These are phyloP conservation scores for Rhizopus stolonifer DNA, from an alignment of 371 early-diverging fungal genomes.

Conservation along the genomic window DNA sequence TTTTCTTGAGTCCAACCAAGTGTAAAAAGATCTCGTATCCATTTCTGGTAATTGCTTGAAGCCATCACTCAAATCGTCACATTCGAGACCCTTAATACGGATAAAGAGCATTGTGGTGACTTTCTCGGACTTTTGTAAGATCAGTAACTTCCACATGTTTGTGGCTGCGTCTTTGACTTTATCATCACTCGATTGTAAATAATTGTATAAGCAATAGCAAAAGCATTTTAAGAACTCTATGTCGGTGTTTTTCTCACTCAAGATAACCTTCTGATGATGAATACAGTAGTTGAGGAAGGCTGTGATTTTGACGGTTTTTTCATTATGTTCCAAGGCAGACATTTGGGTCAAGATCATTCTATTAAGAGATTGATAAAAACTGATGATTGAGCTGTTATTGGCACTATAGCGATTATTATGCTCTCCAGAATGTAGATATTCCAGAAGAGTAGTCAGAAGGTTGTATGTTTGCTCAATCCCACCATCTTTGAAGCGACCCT, in stretches of 20 bases:
- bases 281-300: conserved; percentile 64
- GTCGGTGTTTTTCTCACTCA: conserved; percentile 61
- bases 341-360: conserved; percentile 59
- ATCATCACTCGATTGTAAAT: conserved; percentile 48
- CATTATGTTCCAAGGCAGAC: conserved; percentile 40
- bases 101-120: conserved; percentile 43
- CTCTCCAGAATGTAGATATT: conserved; percentile 45
- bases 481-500: conserved; percentile 45
- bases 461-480: conserved; percentile 61
- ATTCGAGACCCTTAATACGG: conserved; percentile 47
- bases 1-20: conserved; percentile 57
- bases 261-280: conserved; percentile 67
- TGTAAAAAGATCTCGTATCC: conserved; percentile 52
- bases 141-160: conserved; percentile 59
- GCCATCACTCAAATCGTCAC: conserved; percentile 64
- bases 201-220: conserved; percentile 64
- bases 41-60: conserved; percentile 56
- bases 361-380: conserved; percentile 56
- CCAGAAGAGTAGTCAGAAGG: conserved; percentile 54
- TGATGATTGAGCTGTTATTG: conserved; percentile 18
- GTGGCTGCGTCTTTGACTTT: conserved; percentile 48
- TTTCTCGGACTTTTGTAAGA: conserved; percentile 58
- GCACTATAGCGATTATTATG: conserved; percentile 13
- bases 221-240: conserved; percentile 64
- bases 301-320: conserved; percentile 28